Conservation (phyloP, 2,329 filamentous ascomycete genomes). For the Cadophora malorum region DNA sequence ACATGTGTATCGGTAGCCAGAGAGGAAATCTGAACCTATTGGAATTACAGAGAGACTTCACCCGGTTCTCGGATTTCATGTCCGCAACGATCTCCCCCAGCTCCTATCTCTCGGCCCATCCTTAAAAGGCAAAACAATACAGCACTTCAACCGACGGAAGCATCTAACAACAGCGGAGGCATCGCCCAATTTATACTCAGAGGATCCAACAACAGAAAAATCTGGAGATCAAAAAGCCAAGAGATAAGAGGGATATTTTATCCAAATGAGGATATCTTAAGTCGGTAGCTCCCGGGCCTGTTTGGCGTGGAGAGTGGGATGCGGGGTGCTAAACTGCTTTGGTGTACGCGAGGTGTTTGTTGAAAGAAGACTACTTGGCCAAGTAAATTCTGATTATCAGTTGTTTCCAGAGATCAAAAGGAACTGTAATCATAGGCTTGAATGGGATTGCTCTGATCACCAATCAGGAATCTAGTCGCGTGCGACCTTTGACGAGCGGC, state of each 20-base stretch:
- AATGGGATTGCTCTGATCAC: no score
- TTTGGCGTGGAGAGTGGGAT: conserved; percentile 9
- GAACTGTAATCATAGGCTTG: no score
- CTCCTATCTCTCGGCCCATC: neutral
- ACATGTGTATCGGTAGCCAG: neutral
- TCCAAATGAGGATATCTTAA: conserved; percentile 7
- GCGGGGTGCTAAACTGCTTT: conserved; percentile 10
- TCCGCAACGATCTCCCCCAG: neutral
- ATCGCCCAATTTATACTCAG: neutral
- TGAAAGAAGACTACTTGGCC: neutral
- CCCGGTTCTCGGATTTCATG: neutral
- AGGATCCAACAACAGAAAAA: neutral
- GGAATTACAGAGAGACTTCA: neutral
- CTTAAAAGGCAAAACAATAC: conserved; percentile 10
- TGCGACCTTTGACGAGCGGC: no score
- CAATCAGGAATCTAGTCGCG: no score
- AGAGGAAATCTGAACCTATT: neutral
- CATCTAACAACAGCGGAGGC: conserved; percentile 12
- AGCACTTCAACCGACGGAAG: neutral
- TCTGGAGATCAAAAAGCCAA: neutral
- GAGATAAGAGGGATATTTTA: conserved; percentile 14
- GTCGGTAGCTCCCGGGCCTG: no score
- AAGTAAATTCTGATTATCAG: no score
- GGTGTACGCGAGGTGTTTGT: neutral
- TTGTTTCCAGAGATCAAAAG: no score